phyloP scores from a whole-genome alignment of 139 green algal species.

The Chlorella sp. region DNA sequence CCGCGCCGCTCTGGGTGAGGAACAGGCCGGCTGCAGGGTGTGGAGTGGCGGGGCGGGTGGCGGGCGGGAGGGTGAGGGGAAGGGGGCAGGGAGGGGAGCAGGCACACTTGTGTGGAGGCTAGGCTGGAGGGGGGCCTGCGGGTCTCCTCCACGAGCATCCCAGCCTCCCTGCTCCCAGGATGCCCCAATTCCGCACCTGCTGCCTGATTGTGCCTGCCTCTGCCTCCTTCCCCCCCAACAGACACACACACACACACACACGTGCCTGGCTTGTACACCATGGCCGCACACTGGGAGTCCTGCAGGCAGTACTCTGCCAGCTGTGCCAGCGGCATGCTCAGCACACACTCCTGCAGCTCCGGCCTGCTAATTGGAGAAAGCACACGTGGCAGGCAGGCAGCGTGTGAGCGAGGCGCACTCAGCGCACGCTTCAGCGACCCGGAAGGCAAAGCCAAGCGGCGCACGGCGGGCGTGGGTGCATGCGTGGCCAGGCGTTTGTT shows the following conservation, averaged over 20 bases:
- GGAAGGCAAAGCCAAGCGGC: too few relatives aligned
- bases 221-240: background rate
- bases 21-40: slow-evolving; percentile 1
- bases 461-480: too few relatives aligned
- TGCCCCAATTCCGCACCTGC: background rate
- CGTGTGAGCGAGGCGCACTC: background rate
- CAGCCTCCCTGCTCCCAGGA: too few relatives aligned
- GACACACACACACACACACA: background rate
- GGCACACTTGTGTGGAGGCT: background rate
- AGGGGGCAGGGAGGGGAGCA: background rate
- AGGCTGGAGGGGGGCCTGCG: too few relatives aligned
- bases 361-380: background rate
- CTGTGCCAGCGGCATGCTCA: background rate
- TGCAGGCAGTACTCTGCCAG: background rate
- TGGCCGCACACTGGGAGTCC: background rate
- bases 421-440: background rate
- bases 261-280: slow-evolving; percentile 3
- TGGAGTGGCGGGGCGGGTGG: background rate
- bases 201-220: background rate
- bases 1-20: background rate
- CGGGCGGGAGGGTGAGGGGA: background rate
- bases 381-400: background rate
- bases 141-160: too few relatives aligned
- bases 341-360: background rate
- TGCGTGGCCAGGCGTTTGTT: too few relatives aligned